Evolutionary conservation across 306 rosid species (phyloP).

Genomic region (Malus sylvestris): DNA sequence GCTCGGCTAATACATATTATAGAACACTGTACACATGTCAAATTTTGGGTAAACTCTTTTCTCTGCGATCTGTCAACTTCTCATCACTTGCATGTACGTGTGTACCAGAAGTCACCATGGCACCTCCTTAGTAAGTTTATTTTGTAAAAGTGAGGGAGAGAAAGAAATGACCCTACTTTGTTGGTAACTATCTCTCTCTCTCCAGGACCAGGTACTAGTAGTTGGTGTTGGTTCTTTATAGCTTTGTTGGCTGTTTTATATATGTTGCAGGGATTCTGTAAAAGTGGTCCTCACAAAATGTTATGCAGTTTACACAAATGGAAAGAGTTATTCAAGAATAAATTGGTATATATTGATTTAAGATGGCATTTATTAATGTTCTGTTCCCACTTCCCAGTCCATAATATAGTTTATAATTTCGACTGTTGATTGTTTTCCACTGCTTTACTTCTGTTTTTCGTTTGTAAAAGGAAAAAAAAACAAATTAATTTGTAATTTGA

Average conservation of each 20-base stretch:
- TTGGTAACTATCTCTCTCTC: constrained; percentile 18
- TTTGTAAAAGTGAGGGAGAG: constrained; percentile 6
- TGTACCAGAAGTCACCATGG: constrained; percentile 4
- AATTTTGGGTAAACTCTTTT: constrained; percentile 17
- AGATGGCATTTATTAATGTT: background rate
- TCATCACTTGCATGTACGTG: constrained; percentile 10
- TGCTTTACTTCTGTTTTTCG: background rate
- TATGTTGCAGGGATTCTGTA: constrained; percentile 42
- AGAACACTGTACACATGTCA: background rate
- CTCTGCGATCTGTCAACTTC: constrained; percentile 13
- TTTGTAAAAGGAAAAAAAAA: background rate
- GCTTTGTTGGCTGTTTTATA: constrained; percentile 58
- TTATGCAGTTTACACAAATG: background rate
- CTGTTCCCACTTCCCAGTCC: background rate
- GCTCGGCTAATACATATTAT: background rate
- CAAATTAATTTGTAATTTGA: background rate
- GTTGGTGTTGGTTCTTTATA: constrained; percentile 56
- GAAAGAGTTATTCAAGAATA: background rate
- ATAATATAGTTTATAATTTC: background rate
- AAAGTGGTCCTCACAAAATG: constrained; percentile 35
- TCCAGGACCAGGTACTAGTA: constrained; percentile 46
- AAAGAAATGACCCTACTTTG: constrained; percentile 9
- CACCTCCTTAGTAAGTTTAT: constrained; percentile 1
- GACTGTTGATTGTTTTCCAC: background rate
- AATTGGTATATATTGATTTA: background rate